phyloP scores from a whole-genome alignment of 768 basidiomycete genomes.

The Pleurotus eryngii region DNA sequence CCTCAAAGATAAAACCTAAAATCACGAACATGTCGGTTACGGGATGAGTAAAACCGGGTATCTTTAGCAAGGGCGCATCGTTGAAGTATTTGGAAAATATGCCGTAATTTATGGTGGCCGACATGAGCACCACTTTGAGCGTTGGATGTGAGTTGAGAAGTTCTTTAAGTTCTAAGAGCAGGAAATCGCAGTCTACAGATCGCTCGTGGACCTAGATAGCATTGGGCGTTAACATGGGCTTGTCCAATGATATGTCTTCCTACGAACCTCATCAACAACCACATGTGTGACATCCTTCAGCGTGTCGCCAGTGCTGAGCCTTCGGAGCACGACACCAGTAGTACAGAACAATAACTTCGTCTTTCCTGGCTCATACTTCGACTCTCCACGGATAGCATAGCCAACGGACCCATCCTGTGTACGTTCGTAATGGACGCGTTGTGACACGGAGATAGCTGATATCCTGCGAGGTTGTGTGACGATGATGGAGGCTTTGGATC shows the following conservation, averaged over 20 bases:
- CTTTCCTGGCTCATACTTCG: constrained; percentile 48
- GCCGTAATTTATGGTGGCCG: constrained; percentile 91
- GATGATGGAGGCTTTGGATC: constrained; percentile 70
- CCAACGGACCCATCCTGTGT: constrained; percentile 76
- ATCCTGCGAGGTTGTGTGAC: constrained; percentile 89
- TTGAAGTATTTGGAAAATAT: constrained; percentile 82
- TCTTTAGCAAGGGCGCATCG: constrained; percentile 75
- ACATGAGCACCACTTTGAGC: constrained; percentile 87
- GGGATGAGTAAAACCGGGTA: constrained; percentile 80
- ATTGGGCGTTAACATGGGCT: neutral
- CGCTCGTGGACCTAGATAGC: constrained; percentile 81
- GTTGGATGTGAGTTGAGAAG: constrained; percentile 58
- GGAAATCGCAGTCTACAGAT: constrained; percentile 86
- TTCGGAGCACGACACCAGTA: constrained; percentile 86
- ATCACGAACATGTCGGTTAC: constrained; percentile 64
- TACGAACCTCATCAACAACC: constrained; percentile 81
- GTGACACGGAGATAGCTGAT: constrained; percentile 85
- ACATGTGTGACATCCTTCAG: constrained; percentile 76
- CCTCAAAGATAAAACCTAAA: no score
- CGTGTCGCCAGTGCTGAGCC: constrained; percentile 70
- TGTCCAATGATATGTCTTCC: neutral
- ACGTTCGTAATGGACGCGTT: constrained; percentile 82
- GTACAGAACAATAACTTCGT: constrained; percentile 89
- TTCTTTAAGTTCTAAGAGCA: constrained; percentile 81
- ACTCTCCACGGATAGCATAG: constrained; percentile 88